Conservation (phyloP, 2,329 filamentous ascomycete species). For the Cercospora citrullina region DNA sequence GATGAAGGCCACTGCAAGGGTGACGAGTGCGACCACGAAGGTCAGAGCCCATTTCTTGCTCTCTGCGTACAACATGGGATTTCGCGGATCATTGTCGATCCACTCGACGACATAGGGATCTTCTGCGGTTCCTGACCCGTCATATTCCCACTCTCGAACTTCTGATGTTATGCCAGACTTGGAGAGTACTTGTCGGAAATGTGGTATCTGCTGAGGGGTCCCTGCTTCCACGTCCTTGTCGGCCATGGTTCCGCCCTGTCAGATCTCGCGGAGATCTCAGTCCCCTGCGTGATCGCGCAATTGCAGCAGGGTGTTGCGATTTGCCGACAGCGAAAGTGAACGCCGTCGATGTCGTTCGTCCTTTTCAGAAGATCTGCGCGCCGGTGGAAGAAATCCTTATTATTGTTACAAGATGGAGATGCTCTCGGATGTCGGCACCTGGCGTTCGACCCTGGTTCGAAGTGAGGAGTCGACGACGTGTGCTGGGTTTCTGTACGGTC, state of each 20-base stretch:
- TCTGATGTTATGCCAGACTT: constrained; percentile 40
- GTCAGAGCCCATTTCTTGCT: constrained; percentile 66
- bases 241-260: constrained; percentile 4
- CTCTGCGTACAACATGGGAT: constrained; percentile 62
- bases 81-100: constrained; percentile 64
- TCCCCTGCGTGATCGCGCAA: background rate
- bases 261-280: constrained; percentile 1
- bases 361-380: background rate
- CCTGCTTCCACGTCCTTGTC: constrained; percentile 39
- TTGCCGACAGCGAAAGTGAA: background rate
- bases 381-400: background rate
- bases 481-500: background rate
- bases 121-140: constrained; percentile 59
- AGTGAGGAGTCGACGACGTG: background rate
- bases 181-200: constrained; percentile 37
- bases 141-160: constrained; percentile 38
- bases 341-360: background rate
- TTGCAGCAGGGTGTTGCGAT: background rate
- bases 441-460: background rate
- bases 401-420: background rate
- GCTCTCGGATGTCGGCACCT: background rate
- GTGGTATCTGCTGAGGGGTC: constrained; percentile 31
- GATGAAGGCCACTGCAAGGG: constrained; percentile 67
- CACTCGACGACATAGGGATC: constrained; percentile 69
- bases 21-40: constrained; percentile 63